phyloP scores from a whole-genome alignment of 2,329 filamentous ascomycete species.

The Botrytis hyacinthi region DNA sequence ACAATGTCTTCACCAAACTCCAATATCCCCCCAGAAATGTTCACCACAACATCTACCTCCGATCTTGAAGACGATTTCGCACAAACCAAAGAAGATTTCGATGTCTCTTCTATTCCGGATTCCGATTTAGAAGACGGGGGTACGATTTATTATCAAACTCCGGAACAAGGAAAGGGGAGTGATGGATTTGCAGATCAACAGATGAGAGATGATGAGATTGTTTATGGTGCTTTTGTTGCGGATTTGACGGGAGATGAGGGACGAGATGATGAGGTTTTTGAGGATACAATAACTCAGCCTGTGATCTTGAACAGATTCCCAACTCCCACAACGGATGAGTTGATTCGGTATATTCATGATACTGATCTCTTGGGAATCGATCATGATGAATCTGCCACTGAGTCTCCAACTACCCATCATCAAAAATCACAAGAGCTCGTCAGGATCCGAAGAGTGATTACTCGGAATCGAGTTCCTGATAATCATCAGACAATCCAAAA shows the following conservation, averaged over 20 bases:
- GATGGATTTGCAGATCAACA: fast-evolving
- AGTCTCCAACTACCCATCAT: fast-evolving
- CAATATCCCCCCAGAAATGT: fast-evolving
- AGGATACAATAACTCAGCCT: too few relatives aligned
- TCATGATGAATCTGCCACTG: fast-evolving
- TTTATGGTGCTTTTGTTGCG: fast-evolving
- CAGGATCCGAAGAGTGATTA: background rate
- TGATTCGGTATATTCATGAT: background rate
- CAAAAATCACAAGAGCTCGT: background rate
- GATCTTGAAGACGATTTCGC: background rate
- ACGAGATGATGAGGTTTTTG: too few relatives aligned
- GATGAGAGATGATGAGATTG: background rate
- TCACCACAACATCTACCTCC: background rate
- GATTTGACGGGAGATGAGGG: background rate
- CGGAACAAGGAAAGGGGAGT: background rate
- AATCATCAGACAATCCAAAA: background rate
- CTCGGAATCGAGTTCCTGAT: background rate
- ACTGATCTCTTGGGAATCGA: background rate
- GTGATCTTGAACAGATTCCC: background rate
- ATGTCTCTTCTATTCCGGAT: background rate
- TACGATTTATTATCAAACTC: background rate
- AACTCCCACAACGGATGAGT: background rate
- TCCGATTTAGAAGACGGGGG: background rate
- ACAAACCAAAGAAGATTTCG: background rate
- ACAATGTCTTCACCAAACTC: background rate